Base-by-base conservation (phyloP, 371 early-diverging fungal species). In the Mucor sp. region DNA sequence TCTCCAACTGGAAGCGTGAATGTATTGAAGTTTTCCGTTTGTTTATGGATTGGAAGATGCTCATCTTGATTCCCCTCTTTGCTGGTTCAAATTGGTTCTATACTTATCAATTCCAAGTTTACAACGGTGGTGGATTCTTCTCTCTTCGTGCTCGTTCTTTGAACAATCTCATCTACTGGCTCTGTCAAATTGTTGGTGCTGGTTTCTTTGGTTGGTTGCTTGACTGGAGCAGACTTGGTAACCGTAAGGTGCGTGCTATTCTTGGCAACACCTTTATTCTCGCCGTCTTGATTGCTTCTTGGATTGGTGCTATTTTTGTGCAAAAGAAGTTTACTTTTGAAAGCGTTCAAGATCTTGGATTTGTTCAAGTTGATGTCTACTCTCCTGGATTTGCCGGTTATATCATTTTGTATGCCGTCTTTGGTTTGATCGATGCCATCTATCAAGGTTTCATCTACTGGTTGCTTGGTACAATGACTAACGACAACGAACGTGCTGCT, bases 71-170 rank as follows among this genome's bases (percentile, higher is more conserved):
- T 41, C 92, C 92, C 27, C 60, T 91, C 75, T 91, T 89, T 79
- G 82, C 88, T 67, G 78, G 88, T 27, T 89, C 90, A 66, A 93
- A 93, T 75, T 92, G 89, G 84, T 85, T 90, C 78, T 92, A 91
- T 75, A 85, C 89, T 37, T 93, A 92, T 74, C 91, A 91, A 62
- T 79, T 76, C 66, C 68, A 77, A 35, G 74, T 71, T 47, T 77
- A 77, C 56, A 80, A 80, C 37, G 80, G 77, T 32, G 77, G 75
- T 64, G 72, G 74, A 55, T 82, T 74, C 76, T 91, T 91, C 74
- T 75, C 75, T 21, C 61, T 82, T 48, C 88, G 89, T 44, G 83
- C 90, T 35, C 84, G 91, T 41, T 75, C 77, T 14, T 85, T 92
- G 65, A 92, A 92, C 76, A 88, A 89, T 53, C 68, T 86, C 43